Evolutionary conservation across 129 eudicot genomes (phyloP).

Genomic region (Apium graveolens): DNA sequence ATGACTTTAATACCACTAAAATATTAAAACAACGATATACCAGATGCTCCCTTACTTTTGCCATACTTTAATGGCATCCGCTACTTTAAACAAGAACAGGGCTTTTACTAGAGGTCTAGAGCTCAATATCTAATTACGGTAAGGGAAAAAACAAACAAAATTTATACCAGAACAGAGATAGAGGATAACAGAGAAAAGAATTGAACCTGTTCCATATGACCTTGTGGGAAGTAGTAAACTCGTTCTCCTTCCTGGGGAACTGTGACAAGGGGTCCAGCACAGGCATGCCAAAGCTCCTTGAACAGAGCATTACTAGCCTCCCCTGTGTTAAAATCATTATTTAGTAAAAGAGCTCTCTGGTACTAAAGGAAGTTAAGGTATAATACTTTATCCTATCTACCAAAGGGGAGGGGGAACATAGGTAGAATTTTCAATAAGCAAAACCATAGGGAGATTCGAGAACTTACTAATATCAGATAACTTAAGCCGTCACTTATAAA

Average conservation of each 20-base stretch:
- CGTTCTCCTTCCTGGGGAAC: slow-evolving; percentile 89
- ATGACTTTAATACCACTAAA: not conserved
- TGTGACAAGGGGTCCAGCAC: slow-evolving; percentile 88
- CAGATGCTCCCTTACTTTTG: no score
- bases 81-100: not conserved
- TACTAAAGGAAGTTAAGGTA: not conserved
- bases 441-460: not conserved
- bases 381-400: not conserved
- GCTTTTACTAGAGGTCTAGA: not conserved
- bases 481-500: not conserved
- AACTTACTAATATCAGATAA: not conserved
- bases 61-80: no score
- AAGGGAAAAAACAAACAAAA: not conserved
- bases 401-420: not conserved
- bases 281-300: slow-evolving; percentile 90
- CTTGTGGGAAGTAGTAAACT: slow-evolving; percentile 89
- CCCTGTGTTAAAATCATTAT: slow-evolving; percentile 21
- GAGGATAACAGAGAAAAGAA: not conserved
- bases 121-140: not conserved
- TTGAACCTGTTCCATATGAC: slow-evolving; percentile 92
- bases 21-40: not conserved
- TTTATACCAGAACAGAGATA: not conserved
- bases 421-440: not conserved
- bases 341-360: not conserved
- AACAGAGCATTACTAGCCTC: slow-evolving; percentile 36